Conservation (phyloP, 139 green algal species). For the Astrephomene gubernaculifera region DNA sequence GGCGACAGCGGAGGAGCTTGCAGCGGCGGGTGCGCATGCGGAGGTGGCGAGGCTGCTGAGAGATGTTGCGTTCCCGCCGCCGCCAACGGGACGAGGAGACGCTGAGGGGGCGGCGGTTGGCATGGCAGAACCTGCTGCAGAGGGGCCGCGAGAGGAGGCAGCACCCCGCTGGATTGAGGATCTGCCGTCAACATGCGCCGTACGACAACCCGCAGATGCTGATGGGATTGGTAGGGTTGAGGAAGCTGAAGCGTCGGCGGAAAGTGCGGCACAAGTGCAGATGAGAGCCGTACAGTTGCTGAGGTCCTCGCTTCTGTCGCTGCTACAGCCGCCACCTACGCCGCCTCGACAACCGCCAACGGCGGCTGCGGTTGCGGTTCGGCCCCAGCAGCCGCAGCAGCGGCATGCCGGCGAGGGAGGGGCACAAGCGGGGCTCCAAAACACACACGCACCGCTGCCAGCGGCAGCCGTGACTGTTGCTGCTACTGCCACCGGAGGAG, state of each 20-base stretch:
- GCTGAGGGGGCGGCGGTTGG: neutral
- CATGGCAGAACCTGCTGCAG: no score
- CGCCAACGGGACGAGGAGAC: neutral
- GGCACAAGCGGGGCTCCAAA: no score
- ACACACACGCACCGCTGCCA: no score
- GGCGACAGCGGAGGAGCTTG: conserved; percentile 14
- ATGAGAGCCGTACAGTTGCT: conserved; percentile 19
- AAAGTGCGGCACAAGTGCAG: neutral
- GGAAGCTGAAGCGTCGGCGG: neutral
- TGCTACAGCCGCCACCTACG: neutral
- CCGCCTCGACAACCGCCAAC: neutral
- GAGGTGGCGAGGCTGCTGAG: neutral
- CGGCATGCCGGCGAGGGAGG: neutral
- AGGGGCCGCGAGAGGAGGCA: no score
- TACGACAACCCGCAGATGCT: no score
- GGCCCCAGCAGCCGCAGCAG: neutral
- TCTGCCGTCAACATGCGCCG: no score
- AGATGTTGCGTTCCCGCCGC: conserved; percentile 13
- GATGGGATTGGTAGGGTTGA: no score
- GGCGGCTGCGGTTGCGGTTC: neutral
- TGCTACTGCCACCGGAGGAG: no score
- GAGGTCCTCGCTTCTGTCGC: neutral
- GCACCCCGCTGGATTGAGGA: no score
- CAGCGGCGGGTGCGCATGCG: conserved; percentile 6
- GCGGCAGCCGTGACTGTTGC: no score